Percentiles rank a stretch among this genome's conserved stretches.
Evolutionary conservation across 2,329 filamentous ascomycete genomes (phyloP).

Genomic region (Tothia fuscella): DNA sequence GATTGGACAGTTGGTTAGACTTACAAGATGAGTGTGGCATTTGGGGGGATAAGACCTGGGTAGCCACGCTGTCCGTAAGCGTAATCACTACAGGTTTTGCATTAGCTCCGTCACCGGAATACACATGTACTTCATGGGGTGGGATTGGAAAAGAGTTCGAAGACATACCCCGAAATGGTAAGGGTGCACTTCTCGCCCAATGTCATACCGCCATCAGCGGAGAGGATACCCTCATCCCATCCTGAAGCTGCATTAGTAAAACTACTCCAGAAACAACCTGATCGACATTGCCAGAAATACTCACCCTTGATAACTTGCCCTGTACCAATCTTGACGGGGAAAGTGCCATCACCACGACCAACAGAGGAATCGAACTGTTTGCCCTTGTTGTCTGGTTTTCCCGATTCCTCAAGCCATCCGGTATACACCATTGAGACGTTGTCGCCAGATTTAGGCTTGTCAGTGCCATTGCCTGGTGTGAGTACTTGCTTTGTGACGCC

Average conservation of each 20-base stretch:
- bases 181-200: constrained; percentile 82
- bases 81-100: too few species aligned
- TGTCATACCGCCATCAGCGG: constrained; percentile 53
- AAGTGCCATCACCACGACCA: constrained; percentile 63
- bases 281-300: too few species aligned
- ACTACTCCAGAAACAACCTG: too few species aligned
- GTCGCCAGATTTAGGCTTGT: constrained; percentile 54
- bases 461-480: constrained; percentile 47
- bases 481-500: constrained; percentile 57
- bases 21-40: too few species aligned
- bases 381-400: constrained; percentile 51
- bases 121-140: too few species aligned
- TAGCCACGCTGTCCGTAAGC: too few species aligned
- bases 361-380: constrained; percentile 68
- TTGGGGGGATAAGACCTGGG: constrained; percentile 10
- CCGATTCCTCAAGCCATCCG: constrained; percentile 65
- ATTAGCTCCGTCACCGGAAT: background rate
- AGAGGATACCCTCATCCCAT: constrained; percentile 56
- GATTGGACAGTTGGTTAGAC: too few species aligned
- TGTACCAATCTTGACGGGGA: constrained; percentile 66
- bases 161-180: constrained; percentile 60
- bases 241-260: constrained; percentile 23
- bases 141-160: constrained; percentile 37
- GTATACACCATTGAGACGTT: constrained; percentile 83
- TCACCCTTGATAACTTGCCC: constrained; percentile 79